Evolutionary conservation across 2,329 filamentous ascomycete genomes (phyloP).

Genomic region (Drechslerella coelobrocha): DNA sequence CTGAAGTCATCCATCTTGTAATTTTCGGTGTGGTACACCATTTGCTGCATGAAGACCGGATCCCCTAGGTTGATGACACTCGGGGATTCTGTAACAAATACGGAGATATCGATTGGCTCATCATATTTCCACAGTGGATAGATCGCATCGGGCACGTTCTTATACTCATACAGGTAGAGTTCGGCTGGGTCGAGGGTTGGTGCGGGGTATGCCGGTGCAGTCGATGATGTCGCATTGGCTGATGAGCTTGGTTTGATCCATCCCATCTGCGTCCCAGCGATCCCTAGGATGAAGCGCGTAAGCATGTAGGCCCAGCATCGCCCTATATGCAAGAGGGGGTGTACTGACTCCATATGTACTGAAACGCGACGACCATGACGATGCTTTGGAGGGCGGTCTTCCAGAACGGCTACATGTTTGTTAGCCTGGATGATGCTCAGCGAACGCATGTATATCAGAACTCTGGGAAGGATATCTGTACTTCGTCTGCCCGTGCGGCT

Average conservation of each 20-base stretch:
- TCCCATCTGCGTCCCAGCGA: slow-evolving; percentile 57
- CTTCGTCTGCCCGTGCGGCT: slow-evolving; percentile 27
- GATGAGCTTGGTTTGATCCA: slow-evolving; percentile 62
- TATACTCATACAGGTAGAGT: slow-evolving; percentile 69
- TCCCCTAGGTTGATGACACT: slow-evolving; percentile 72
- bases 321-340: slow-evolving; percentile 28
- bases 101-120: slow-evolving; percentile 77
- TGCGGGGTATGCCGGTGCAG: slow-evolving; percentile 60
- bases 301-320: not conserved
- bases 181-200: slow-evolving; percentile 66
- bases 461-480: slow-evolving; percentile 5
- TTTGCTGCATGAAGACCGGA: slow-evolving; percentile 65
- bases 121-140: slow-evolving; percentile 88
- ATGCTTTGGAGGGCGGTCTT: slow-evolving; percentile 58
- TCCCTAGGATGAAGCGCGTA: slow-evolving; percentile 5
- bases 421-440: slow-evolving; percentile 1
- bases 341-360: slow-evolving; percentile 66
- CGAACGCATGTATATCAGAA: not conserved
- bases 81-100: slow-evolving; percentile 81
- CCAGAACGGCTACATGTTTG: slow-evolving; percentile 56
- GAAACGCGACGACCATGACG: slow-evolving; percentile 67
- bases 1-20: slow-evolving; percentile 81
- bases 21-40: slow-evolving; percentile 79
- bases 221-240: slow-evolving; percentile 58
- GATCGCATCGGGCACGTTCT: slow-evolving; percentile 70